Percentiles rank a stretch among this genome's conserved stretches.
Evolutionary conservation across 2,329 filamentous ascomycete genomes (phyloP).

Genomic region (Cordyceps pruinosa): DNA sequence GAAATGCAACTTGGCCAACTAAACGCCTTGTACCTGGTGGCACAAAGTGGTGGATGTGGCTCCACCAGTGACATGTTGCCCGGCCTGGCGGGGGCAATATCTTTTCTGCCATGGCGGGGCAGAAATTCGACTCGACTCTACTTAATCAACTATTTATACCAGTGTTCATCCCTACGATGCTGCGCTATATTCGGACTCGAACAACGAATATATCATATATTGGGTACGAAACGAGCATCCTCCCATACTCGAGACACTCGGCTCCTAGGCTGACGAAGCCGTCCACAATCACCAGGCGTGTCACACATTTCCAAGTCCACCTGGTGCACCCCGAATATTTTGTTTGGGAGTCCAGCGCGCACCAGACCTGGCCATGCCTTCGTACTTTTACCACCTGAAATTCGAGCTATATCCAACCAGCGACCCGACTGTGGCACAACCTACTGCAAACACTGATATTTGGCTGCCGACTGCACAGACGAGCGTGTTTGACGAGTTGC

Average conservation of each 20-base stretch:
- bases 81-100: neutral
- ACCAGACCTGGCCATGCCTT: constrained; percentile 40
- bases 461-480: constrained; percentile 45
- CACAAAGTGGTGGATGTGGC: neutral
- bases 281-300: neutral
- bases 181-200: too few species aligned
- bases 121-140: neutral
- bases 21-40: too few species aligned
- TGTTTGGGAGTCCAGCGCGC: neutral
- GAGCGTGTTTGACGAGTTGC: constrained; percentile 50
- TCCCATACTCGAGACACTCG: too few species aligned
- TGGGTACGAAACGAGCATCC: too few species aligned
- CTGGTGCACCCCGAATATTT: neutral
- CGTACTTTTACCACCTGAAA: constrained; percentile 59
- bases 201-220: too few species aligned
- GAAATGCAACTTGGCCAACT: neutral
- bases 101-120: constrained; percentile 3
- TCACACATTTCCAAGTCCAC: neutral
- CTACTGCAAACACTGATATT: constrained; percentile 21
- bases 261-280: neutral
- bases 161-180: neutral
- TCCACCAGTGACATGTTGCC: neutral
- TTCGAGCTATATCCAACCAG: constrained; percentile 53
- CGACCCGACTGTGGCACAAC: constrained; percentile 27
- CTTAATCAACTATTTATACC: neutral